Evolutionary conservation across 1,284 basidiomycete genomes (phyloP), one percentile per base, ranked within the genome.

Genomic region (Cutaneotrichosporon sp.): DNA sequence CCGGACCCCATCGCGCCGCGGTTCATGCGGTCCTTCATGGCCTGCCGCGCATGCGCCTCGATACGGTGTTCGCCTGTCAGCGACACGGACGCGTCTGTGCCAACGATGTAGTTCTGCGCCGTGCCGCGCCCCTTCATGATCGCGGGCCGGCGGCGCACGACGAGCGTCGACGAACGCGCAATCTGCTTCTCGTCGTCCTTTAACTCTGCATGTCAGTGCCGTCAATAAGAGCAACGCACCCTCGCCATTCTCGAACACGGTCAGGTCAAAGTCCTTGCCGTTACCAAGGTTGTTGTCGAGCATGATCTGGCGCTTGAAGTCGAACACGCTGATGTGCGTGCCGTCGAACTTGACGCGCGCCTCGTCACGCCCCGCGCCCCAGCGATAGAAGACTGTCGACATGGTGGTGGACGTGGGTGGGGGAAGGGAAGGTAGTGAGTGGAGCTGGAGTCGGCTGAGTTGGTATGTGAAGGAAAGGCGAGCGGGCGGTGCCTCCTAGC

Each of bases 321-420:
- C 97, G 85, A 97, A 99, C 67, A 99, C 92, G 72, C 93, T 95
- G 77, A 99, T 97, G 68, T 93, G 92, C 67, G 95, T 97, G 72
- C 95, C 95, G 78, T 99, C 95, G 82, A 99, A 98, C 62, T 92
- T 90, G 80, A 98, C 88, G 76, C 93, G 86, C 65, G 92, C 94
- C 81, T 97, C 94, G 81, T 93, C 89, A 83, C 86, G 91, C 78
- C 93, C 90, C 67, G 94, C 95, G 79, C 89, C 92, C 88, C 97
- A 99, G 81, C 91, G 92, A 87, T 98, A 99, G 83, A 97, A 98
- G 74, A 99, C 93, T 79, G 89, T 92, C 73, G 92, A 94, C 92
- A 95, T 95, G 68, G 60, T 54, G 55, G 25, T 3, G 20, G 34
- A 16, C n/a, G 47, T 18, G 13, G 47, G 13, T 18, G 25, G 7